Conservation (phyloP, 1,139 yeast species). For the Debaryomyces psychrophilus region DNA sequence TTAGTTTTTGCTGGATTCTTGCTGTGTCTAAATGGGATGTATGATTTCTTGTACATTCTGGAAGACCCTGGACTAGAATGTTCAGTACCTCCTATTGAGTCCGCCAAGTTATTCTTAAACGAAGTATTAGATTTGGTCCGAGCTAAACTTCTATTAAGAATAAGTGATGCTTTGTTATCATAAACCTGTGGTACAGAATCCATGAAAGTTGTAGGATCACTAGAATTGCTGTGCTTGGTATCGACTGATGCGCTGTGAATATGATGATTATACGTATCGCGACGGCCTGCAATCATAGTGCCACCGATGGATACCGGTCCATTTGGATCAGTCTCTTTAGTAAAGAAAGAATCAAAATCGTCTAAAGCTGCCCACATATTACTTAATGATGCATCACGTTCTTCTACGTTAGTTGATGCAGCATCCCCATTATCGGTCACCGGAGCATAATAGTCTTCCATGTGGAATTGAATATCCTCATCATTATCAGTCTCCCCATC, state of each 20-base stretch:
- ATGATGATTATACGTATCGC: slow-evolving; percentile 29
- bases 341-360: slow-evolving; percentile 89
- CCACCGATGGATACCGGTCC: slow-evolving; percentile 14
- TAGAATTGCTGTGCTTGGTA: slow-evolving; percentile 38
- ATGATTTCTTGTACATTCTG: slow-evolving; percentile 35
- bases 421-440: slow-evolving; percentile 37
- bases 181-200: slow-evolving; percentile 80
- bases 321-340: slow-evolving; percentile 56
- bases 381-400: slow-evolving; percentile 77
- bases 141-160: slow-evolving; percentile 73
- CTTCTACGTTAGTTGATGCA: slow-evolving; percentile 50
- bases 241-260: slow-evolving; percentile 55
- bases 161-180: slow-evolving; percentile 77
- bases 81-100: slow-evolving; percentile 47
- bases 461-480: slow-evolving; percentile 60
- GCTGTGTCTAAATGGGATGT: slow-evolving; percentile 48
- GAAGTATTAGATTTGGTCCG: slow-evolving; percentile 76
- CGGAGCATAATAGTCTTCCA: slow-evolving; percentile 65
- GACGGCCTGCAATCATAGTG: slow-evolving; percentile 10
- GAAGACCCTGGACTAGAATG: slow-evolving; percentile 22
- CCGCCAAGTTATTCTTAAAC: slow-evolving; percentile 73
- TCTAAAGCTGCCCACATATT: slow-evolving; percentile 98
- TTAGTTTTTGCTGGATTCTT: slow-evolving; percentile 24
- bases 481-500: slow-evolving; percentile 28
- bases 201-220: slow-evolving; percentile 49